Percentiles rank a stretch among this genome's conserved stretches.
phyloP scores from a whole-genome alignment of 129 eudicot genomes.

The Artemisia tridentata region DNA sequence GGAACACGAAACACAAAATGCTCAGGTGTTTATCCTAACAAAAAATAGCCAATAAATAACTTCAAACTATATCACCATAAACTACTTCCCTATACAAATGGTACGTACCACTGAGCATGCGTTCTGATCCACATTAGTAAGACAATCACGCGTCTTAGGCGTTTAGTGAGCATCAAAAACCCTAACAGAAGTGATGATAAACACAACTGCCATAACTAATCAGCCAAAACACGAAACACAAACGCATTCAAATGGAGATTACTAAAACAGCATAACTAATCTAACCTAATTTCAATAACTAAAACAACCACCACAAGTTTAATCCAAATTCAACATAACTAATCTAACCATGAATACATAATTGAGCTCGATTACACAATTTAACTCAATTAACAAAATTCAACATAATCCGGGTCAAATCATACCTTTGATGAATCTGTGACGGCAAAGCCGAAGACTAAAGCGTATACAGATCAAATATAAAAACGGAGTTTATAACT shows the following conservation, averaged over 20 bases:
- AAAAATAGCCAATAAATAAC: too few species aligned
- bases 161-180: too few species aligned
- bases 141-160: too few species aligned
- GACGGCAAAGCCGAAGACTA: neutral
- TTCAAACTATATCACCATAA: too few species aligned
- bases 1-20: too few species aligned
- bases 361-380: neutral
- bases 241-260: neutral
- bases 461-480: conserved; percentile 34
- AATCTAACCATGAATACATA: neutral
- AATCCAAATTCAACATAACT: neutral
- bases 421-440: conserved; percentile 35
- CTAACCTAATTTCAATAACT: neutral
- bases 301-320: too few species aligned
- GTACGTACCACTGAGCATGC: too few species aligned
- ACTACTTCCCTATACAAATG: too few species aligned
- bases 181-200: too few species aligned
- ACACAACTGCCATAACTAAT: neutral
- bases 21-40: too few species aligned
- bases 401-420: neutral
- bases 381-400: conserved; percentile 19
- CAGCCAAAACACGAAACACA: neutral
- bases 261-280: too few species aligned
- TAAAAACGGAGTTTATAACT: neutral
- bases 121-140: too few species aligned